Evolutionary conservation across 169 alveolate genomes (phyloP), one percentile per base, ranked within the genome.

Genomic region (Cryptosporidium bovis): DNA sequence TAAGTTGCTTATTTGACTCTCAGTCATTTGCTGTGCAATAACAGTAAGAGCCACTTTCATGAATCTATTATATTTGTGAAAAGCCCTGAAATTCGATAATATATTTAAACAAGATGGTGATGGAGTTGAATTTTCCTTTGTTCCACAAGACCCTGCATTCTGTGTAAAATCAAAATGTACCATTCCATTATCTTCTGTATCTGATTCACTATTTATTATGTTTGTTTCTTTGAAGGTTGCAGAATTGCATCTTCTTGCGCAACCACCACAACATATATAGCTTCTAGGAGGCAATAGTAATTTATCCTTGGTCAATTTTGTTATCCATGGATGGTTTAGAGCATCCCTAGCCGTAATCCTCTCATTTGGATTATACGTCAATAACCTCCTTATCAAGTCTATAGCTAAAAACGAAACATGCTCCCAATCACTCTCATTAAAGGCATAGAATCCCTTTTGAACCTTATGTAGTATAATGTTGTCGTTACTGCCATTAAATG

Each of bases 21-120:
- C 93, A 53, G 91, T 91, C 71, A 92, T 83, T 84, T 93, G 96
- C 53, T 91, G 93, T 27, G 93, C 93, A 33, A 91, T 91, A 16
- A 91, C 91, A 40, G 93, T 91, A 64, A 91, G 66, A 7, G 96
- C 96, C 18, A 92, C 93, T 91, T 93, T 93, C 93, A 91, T 93
- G 87, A 93, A 68, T 82, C 92, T 90, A 83, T 92, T 93, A 83
- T 89, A 92, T 15, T 92, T 89, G 10, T 92, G 91, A 83, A 93
- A 93, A 40, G 65, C 71, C 29, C 77, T 83, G 10, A 83, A 71
- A 55, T 65, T 83, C 3, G 83, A 68, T 31, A 83, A 51, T 27
- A 77, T n/a, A 60, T 77, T 77, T 20, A 77, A 16, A 15, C 87
- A 68, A 18, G 77, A 77, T 7, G 87, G 56, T 8, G 71, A 60